Percentiles rank a stretch among this genome's conserved stretches.
These are phyloP conservation scores for Xeromyces bisporus DNA, from an alignment of 495 filamentous ascomycete genomes.

Conservation along the genomic window DNA sequence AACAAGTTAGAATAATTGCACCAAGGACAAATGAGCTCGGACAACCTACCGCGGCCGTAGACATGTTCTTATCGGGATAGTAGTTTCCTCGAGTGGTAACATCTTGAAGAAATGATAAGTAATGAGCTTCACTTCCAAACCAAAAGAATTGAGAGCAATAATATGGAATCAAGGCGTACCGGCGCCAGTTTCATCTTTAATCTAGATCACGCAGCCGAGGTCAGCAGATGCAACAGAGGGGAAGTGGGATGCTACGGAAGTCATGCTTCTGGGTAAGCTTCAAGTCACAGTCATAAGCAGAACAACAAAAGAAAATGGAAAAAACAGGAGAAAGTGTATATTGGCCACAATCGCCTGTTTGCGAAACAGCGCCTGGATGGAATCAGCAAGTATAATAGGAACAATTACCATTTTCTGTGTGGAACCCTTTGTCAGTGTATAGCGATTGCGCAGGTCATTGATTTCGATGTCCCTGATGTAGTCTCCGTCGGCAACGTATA, in stretches of 20 bases:
- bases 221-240: slow-evolving; percentile 96
- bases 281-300: slow-evolving; percentile 27
- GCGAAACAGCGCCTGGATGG: slow-evolving; percentile 36
- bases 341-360: slow-evolving; percentile 19
- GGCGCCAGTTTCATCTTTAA: slow-evolving; percentile 99
- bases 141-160: slow-evolving; percentile 28
- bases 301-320: slow-evolving; percentile 34
- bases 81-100: slow-evolving; percentile 95
- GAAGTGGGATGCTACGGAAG: slow-evolving; percentile 50
- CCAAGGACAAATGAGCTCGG: slow-evolving; percentile 1
- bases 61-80: slow-evolving; percentile 94
- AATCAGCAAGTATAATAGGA: slow-evolving; percentile 70
- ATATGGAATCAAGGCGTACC: slow-evolving; percentile 64
- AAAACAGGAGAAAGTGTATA: slow-evolving; percentile 19
- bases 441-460: slow-evolving; percentile 93
- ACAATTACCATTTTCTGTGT: slow-evolving; percentile 99
- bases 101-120: slow-evolving; percentile 64
- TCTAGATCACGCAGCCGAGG: slow-evolving; percentile 88
- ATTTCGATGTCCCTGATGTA: slow-evolving; percentile 98
- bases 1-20: no score
- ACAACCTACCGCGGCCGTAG: slow-evolving; percentile 65
- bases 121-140: slow-evolving; percentile 43
- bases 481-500: slow-evolving; percentile 90
- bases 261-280: slow-evolving; percentile 63
- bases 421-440: slow-evolving; percentile 91